Evolutionary conservation across 169 alveolate species (phyloP).

Genomic region (Cryptosporidium meleagridis): DNA sequence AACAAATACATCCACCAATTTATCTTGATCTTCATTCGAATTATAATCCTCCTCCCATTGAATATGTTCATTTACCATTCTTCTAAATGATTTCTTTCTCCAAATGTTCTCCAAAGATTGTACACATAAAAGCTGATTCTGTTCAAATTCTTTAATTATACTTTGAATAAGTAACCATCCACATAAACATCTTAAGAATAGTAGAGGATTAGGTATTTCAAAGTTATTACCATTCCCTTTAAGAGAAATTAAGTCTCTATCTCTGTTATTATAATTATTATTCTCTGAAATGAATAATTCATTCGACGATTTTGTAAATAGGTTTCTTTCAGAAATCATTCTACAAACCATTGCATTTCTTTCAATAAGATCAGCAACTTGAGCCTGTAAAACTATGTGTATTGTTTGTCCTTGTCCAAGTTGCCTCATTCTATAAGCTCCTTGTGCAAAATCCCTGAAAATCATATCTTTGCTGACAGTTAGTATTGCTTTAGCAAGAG

Average conservation of each 20-base stretch:
- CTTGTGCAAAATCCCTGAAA: constrained; percentile 90
- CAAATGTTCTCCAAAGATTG: constrained; percentile 84
- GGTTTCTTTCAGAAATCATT: constrained; percentile 6
- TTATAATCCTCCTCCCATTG: constrained; percentile 77
- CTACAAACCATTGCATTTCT: constrained; percentile 25
- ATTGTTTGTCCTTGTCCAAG: constrained; percentile 87
- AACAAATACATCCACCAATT: constrained; percentile 78
- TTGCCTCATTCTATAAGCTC: constrained; percentile 92
- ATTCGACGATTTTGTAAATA: constrained; percentile 60
- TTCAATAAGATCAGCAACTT: constrained; percentile 82
- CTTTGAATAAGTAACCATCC: constrained; percentile 83
- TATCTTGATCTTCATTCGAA: constrained; percentile 55
- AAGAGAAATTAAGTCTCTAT: neutral
- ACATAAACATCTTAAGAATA: constrained; percentile 79
- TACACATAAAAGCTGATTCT: constrained; percentile 80
- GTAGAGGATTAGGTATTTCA: constrained; percentile 68
- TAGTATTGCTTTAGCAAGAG: constrained; percentile 87
- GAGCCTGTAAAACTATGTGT: constrained; percentile 83
- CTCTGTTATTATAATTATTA: too few relatives aligned
- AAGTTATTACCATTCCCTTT: constrained; percentile 7
- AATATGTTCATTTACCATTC: constrained; percentile 82
- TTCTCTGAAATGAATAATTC: constrained; percentile 39
- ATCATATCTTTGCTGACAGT: constrained; percentile 91
- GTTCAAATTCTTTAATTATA: constrained; percentile 82
- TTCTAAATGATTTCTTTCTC: constrained; percentile 83